Percentiles rank a stretch among this genome's conserved stretches.
Conservation (phyloP, 768 basidiomycete genomes). For the Hypholoma sublateritium region DNA sequence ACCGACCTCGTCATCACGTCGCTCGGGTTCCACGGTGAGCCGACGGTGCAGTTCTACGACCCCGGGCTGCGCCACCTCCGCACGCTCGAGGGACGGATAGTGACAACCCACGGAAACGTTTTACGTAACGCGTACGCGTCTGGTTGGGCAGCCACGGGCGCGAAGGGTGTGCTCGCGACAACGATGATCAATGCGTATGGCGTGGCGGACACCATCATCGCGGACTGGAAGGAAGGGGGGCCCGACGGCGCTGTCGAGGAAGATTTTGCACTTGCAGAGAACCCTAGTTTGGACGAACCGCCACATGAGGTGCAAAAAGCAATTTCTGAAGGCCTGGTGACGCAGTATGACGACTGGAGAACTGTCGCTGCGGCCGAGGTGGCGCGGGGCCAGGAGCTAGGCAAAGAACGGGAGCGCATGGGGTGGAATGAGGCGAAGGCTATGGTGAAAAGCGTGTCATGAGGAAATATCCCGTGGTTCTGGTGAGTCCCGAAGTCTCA, state of each 20-base stretch:
- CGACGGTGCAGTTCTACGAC: conserved; percentile 59
- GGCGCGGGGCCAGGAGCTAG: conserved; percentile 48
- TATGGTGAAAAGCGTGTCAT: conserved; percentile 16
- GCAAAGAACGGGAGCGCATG: conserved; percentile 81
- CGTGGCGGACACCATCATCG: conserved; percentile 69
- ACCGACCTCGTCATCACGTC: conserved; percentile 87
- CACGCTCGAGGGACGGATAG: conserved; percentile 49
- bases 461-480: neutral
- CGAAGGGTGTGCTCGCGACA: conserved; percentile 85
- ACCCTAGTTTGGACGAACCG: conserved; percentile 42
- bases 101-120: conserved; percentile 32
- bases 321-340: conserved; percentile 42
- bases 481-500: too few relatives aligned
- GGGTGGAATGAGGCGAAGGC: conserved; percentile 55
- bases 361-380: conserved; percentile 71
- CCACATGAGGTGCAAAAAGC: conserved; percentile 49
- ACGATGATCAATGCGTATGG: conserved; percentile 93
- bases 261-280: conserved; percentile 29
- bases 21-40: conserved; percentile 81
- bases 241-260: conserved; percentile 13
- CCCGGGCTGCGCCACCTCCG: conserved; percentile 54
- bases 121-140: conserved; percentile 79
- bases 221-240: conserved; percentile 42
- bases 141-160: conserved; percentile 92
- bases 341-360: conserved; percentile 75